These are phyloP conservation scores for Cymbopogon flexuosus DNA, from an alignment of 202 grass and related monocot species.

Conservation along the genomic window DNA sequence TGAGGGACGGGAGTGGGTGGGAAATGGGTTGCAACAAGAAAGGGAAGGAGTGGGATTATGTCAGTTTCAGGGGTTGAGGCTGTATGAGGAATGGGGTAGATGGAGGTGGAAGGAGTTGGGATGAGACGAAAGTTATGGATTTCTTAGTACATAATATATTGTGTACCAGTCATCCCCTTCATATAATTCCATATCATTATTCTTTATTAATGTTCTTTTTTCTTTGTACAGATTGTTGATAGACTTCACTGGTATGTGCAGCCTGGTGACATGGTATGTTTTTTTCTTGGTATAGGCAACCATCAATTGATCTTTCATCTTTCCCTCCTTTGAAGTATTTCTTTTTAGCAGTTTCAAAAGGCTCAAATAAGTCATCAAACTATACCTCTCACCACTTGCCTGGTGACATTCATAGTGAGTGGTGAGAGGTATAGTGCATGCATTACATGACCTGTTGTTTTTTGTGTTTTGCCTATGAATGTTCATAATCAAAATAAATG, in stretches of 20 bases:
- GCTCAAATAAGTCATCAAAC: background rate
- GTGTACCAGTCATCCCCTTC: background rate
- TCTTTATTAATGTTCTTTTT: conserved; percentile 33
- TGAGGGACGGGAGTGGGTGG: background rate
- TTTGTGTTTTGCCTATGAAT: background rate
- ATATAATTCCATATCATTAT: conserved; percentile 12
- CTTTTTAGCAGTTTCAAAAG: conserved; percentile 9
- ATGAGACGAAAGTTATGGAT: background rate
- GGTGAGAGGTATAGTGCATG: background rate
- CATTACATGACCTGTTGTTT: too few species aligned
- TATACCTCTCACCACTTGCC: too few species aligned
- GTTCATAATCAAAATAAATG: background rate
- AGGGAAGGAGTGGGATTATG: background rate
- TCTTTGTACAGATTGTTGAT: conserved; percentile 71
- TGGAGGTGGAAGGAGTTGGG: background rate
- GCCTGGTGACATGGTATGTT: conserved; percentile 67
- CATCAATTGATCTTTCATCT: background rate
- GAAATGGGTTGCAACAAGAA: background rate
- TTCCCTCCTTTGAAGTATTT: background rate
- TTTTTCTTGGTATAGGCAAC: background rate
- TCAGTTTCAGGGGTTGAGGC: too few species aligned
- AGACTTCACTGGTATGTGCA: conserved; percentile 93
- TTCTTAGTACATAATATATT: background rate
- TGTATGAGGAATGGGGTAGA: background rate
- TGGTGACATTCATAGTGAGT: background rate